These are phyloP conservation scores for Croton laevigatus DNA, from an alignment of 441 rosid species.

Conservation along the genomic window DNA sequence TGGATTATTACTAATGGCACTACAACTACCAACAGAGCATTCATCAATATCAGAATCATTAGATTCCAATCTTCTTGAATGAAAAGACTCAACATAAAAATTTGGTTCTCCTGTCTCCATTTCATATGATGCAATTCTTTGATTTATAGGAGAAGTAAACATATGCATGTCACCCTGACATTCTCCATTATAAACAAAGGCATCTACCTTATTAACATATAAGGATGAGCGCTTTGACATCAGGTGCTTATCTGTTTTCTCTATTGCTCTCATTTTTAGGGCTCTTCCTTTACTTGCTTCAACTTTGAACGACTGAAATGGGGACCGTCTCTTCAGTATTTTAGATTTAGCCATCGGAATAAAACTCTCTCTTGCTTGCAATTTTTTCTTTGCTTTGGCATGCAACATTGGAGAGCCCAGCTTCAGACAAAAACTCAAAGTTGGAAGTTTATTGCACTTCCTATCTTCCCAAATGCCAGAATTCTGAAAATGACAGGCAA, in stretches of 20 bases:
- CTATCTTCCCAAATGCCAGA: constrained; percentile 26
- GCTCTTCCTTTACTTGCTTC: constrained; percentile 37
- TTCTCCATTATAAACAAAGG: constrained; percentile 45
- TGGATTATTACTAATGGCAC: constrained; percentile 38
- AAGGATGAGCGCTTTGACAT: constrained; percentile 25
- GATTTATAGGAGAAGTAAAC: constrained; percentile 37
- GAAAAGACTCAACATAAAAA: constrained; percentile 26
- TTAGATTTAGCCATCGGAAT: constrained; percentile 32
- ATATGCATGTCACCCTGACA: constrained; percentile 37
- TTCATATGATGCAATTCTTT: constrained; percentile 30
- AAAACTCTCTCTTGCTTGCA: constrained; percentile 16
- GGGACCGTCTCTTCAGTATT: constrained; percentile 38
- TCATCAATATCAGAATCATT: constrained; percentile 44
- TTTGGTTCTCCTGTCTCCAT: constrained; percentile 33
- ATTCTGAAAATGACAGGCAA: constrained; percentile 33
- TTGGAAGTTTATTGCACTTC: constrained; percentile 31
- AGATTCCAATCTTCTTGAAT: constrained; percentile 32
- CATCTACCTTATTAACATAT: constrained; percentile 46
- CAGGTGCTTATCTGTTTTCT: constrained; percentile 24
- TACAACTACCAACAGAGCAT: constrained; percentile 77
- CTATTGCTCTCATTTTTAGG: constrained; percentile 36
- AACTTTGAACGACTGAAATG: constrained; percentile 31
- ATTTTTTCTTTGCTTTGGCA: constrained; percentile 19
- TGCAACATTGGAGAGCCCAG: constrained; percentile 13
- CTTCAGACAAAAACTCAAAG: constrained; percentile 26